These are phyloP conservation scores for Spiraea crenata DNA, from an alignment of 331 rosid genomes.

Conservation along the genomic window DNA sequence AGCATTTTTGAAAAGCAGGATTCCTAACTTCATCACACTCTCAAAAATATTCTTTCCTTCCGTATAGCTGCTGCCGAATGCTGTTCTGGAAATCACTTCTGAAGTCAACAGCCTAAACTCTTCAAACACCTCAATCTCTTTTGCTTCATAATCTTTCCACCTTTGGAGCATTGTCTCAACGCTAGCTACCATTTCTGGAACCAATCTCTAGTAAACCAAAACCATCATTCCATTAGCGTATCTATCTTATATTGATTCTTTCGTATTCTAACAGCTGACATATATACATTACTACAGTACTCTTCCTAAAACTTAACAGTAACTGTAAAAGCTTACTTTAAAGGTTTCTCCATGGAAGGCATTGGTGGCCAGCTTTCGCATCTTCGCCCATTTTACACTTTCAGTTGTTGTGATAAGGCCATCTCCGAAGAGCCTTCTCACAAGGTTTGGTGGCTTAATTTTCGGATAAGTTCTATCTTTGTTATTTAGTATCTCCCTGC, in stretches of 20 bases:
- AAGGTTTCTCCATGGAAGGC: neutral
- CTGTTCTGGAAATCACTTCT: too few relatives aligned
- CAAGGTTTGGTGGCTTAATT: neutral
- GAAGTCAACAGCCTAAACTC: too few relatives aligned
- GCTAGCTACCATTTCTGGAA: neutral
- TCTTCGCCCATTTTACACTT: neutral
- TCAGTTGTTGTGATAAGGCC: neutral
- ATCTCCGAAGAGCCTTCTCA: neutral
- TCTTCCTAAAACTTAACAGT: neutral
- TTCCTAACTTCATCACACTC: slow-evolving; percentile 4
- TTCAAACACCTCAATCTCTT: too few relatives aligned
- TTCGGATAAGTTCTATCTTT: neutral
- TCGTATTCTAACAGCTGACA: too few relatives aligned
- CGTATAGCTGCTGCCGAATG: too few relatives aligned
- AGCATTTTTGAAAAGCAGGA: neutral
- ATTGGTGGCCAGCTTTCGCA: neutral
- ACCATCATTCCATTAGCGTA: neutral
- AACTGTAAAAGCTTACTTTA: neutral
- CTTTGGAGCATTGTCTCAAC: too few relatives aligned
- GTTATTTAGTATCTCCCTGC: neutral
- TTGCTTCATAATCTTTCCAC: too few relatives aligned
- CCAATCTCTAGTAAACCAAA: neutral
- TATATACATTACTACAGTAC: neutral
- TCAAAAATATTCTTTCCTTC: slow-evolving; percentile 1
- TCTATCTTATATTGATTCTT: neutral